A percentile compares a stretch with the other conserved stretches of the same genome.
phyloP scores from a whole-genome alignment of 2,329 filamentous ascomycete species.

The Trichoderma brevicompactum region DNA sequence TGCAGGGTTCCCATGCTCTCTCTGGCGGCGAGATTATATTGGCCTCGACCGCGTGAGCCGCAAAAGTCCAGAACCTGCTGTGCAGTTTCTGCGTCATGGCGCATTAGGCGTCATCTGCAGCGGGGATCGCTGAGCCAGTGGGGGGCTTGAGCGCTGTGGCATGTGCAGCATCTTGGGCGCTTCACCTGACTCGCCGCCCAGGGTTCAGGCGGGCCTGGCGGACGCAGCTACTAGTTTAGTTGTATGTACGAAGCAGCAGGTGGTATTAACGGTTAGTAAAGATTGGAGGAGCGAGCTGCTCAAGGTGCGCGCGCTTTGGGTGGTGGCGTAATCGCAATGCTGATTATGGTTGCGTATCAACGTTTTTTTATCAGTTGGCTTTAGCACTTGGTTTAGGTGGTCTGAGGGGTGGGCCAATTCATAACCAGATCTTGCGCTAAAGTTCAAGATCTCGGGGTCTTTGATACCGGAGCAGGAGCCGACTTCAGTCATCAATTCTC shows the following conservation, averaged over 20 bases:
- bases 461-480: not conserved
- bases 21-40: too few species aligned
- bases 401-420: not conserved
- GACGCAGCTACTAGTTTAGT: too few species aligned
- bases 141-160: not conserved
- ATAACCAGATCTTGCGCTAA: constrained; percentile 2
- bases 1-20: too few species aligned
- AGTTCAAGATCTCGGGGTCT: constrained; percentile 13
- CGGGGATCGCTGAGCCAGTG: not conserved
- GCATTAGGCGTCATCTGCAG: not conserved
- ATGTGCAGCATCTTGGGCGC: constrained; percentile 10
- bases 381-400: too few species aligned
- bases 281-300: too few species aligned
- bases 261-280: too few species aligned
- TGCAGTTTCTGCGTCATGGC: constrained; percentile 4
- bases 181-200: constrained; percentile 21
- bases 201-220: too few species aligned
- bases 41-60: constrained; percentile 1
- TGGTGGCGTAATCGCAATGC: too few species aligned
- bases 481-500: not conserved
- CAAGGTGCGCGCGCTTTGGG: too few species aligned
- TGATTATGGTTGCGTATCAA: too few species aligned
- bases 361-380: too few species aligned
- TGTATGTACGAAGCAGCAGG: too few species aligned
- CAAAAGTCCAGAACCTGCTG: not conserved